phyloP scores from a whole-genome alignment of 2,329 filamentous ascomycete species.

The Furcasterigmium sp. region DNA sequence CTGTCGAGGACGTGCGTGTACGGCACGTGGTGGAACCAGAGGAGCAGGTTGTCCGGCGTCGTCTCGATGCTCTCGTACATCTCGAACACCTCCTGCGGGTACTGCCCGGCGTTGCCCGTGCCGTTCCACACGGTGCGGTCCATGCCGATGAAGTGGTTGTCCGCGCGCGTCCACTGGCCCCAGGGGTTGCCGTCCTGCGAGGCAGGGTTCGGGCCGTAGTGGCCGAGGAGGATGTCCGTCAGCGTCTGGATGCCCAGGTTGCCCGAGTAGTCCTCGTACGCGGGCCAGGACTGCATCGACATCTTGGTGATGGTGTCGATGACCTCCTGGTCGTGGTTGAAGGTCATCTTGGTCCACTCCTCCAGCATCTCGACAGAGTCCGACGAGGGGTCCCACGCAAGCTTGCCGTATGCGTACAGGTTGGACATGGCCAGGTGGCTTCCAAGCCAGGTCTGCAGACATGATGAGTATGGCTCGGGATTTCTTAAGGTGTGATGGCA shows the following conservation, averaged over 20 bases:
- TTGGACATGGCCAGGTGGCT: constrained; percentile 68
- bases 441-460: constrained; percentile 70
- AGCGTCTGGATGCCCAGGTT: constrained; percentile 67
- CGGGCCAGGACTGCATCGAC: constrained; percentile 64
- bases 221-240: constrained; percentile 60
- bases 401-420: constrained; percentile 61
- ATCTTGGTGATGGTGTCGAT: constrained; percentile 55
- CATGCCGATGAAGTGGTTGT: constrained; percentile 58
- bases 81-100: constrained; percentile 53
- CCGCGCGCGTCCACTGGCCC: constrained; percentile 69
- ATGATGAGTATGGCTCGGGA: too few relatives aligned
- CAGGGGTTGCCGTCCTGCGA: constrained; percentile 63
- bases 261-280: constrained; percentile 66
- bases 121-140: constrained; percentile 65
- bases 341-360: constrained; percentile 66
- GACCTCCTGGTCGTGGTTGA: constrained; percentile 49
- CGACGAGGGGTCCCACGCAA: constrained; percentile 58
- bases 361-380: constrained; percentile 47
- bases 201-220: constrained; percentile 63
- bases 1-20: constrained; percentile 59
- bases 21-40: constrained; percentile 72
- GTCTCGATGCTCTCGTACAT: constrained; percentile 55
- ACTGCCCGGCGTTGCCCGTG: constrained; percentile 61
- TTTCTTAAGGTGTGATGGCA: too few relatives aligned
- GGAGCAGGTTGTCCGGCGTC: constrained; percentile 61